A percentile compares a stretch with the other conserved stretches of the same genome.
Conservation (phyloP, 345 rosid genomes). For the Boechera divaricarpa region DNA sequence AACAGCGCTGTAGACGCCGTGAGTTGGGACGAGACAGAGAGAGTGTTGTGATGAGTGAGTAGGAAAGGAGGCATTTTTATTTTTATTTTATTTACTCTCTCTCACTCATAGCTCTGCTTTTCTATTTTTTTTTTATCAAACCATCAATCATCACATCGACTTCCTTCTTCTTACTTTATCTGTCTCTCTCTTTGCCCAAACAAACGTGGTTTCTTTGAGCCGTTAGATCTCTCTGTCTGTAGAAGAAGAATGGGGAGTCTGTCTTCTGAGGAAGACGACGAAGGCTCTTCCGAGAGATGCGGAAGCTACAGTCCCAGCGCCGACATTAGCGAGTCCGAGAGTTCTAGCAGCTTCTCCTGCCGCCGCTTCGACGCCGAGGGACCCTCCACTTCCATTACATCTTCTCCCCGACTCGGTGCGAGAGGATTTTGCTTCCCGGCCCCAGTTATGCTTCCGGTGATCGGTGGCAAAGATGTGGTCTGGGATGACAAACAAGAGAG, state of each 20-base stretch:
- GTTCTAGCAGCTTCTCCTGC: constrained; percentile 82
- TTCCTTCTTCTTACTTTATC: not conserved
- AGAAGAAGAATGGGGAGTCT: constrained; percentile 59
- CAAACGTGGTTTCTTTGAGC: constrained; percentile 31
- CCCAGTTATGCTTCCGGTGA: constrained; percentile 64
- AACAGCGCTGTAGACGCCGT: not conserved
- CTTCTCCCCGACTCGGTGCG: constrained; percentile 55
- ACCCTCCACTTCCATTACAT: constrained; percentile 68
- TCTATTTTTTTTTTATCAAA: constrained; percentile 3
- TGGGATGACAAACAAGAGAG: constrained; percentile 72
- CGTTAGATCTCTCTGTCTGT: constrained; percentile 29
- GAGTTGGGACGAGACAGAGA: not conserved
- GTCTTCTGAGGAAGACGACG: constrained; percentile 71
- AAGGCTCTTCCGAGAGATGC: constrained; percentile 72
- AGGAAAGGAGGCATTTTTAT: not conserved
- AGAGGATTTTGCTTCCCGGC: constrained; percentile 58
- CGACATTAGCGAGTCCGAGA: constrained; percentile 95
- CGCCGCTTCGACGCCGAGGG: constrained; percentile 71
- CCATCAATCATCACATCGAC: constrained; percentile 40
- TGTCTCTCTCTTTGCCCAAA: constrained; percentile 10
- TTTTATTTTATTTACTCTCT: not conserved
- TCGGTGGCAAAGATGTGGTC: constrained; percentile 63
- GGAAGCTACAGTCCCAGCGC: constrained; percentile 96
- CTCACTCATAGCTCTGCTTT: not conserved
- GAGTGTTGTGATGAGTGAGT: not conserved